Percentiles rank a stretch among this genome's conserved stretches.
These are phyloP conservation scores for Potentilla sterilis DNA, from an alignment of 306 rosid species.

Conservation along the genomic window DNA sequence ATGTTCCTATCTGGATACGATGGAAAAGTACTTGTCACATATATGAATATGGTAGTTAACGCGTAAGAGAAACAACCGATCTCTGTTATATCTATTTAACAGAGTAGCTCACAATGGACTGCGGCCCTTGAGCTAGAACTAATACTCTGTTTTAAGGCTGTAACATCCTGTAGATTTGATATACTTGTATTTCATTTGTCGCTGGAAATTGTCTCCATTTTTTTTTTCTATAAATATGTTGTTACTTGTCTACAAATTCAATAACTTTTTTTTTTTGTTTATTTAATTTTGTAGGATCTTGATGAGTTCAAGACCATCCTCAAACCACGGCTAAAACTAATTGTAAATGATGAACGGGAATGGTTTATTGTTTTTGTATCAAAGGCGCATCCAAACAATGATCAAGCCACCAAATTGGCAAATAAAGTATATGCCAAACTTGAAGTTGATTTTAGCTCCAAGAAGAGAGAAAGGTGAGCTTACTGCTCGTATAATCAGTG, in stretches of 20 bases:
- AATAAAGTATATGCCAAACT: slow-evolving; percentile 90
- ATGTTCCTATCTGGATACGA: neutral
- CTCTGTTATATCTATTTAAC: neutral
- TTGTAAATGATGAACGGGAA: slow-evolving; percentile 94
- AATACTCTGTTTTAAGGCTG: neutral
- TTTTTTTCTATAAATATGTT: slow-evolving; percentile 16
- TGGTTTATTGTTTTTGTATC: slow-evolving; percentile 97
- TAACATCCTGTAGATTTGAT: neutral
- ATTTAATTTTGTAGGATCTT: slow-evolving; percentile 62
- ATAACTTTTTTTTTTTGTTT: slow-evolving; percentile 16
- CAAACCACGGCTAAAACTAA: slow-evolving; percentile 92
- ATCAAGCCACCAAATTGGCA: slow-evolving; percentile 77
- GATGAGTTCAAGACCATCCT: slow-evolving; percentile 98
- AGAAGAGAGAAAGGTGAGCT: slow-evolving; percentile 89
- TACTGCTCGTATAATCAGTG: slow-evolving; percentile 18
- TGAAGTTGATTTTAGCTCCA: slow-evolving; percentile 91
- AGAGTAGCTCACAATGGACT: neutral
- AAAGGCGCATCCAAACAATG: slow-evolving; percentile 84
- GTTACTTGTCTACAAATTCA: slow-evolving; percentile 24
- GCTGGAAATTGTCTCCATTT: slow-evolving; percentile 5
- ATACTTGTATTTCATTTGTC: neutral
- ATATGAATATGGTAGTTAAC: neutral
- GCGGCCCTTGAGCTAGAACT: neutral
- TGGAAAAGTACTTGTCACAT: neutral
- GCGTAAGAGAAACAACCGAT: neutral